phyloP scores from a whole-genome alignment of 1,284 basidiomycete species.

The Cystobasidium pallidum region DNA sequence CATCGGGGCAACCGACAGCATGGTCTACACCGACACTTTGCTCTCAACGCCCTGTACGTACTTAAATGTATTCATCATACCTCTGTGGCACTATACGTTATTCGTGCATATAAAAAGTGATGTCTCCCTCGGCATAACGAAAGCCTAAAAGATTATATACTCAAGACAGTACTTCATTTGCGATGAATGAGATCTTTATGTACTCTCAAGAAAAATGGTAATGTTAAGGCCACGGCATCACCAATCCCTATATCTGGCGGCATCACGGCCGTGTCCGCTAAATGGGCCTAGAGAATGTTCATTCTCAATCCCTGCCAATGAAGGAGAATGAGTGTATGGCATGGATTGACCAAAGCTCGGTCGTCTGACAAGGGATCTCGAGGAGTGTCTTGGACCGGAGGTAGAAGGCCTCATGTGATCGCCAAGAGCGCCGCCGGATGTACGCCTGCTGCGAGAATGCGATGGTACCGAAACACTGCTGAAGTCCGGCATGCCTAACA shows the following conservation, averaged over 20 bases:
- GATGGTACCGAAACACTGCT: background rate
- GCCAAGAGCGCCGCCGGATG: conserved; percentile 6
- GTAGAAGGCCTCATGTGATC: background rate
- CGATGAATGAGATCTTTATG: too few species aligned
- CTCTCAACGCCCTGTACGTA: too few species aligned
- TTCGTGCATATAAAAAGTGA: too few species aligned
- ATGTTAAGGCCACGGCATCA: background rate
- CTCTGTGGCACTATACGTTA: too few species aligned
- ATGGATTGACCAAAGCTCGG: background rate
- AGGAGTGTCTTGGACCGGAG: background rate
- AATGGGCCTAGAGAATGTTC: background rate
- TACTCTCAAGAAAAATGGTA: too few species aligned
- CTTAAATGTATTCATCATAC: too few species aligned
- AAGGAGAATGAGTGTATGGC: background rate
- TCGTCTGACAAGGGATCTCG: background rate
- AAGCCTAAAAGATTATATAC: too few species aligned
- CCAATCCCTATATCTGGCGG: background rate
- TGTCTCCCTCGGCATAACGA: too few species aligned
- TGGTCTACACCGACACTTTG: too few species aligned
- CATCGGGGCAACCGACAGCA: too few species aligned
- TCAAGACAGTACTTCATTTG: too few species aligned
- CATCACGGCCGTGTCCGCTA: background rate
- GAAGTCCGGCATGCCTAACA: background rate
- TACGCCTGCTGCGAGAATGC: background rate
- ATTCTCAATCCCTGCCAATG: background rate